Conservation (phyloP, 768 basidiomycete genomes). For the Cyclocybe cylindracea region DNA sequence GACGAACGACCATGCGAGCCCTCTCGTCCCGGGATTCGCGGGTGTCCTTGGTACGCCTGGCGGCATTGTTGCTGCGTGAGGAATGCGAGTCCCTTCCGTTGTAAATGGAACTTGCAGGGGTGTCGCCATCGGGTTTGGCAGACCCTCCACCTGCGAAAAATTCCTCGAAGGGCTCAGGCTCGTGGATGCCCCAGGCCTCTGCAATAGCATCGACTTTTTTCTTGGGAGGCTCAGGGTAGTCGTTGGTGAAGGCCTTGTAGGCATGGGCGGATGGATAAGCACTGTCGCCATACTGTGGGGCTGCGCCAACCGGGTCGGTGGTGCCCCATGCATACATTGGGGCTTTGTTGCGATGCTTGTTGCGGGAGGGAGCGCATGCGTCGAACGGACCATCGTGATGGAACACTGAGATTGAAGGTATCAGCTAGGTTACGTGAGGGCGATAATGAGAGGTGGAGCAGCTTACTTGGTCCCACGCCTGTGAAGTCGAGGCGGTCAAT, state of each 20-base stretch:
- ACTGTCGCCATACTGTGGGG: slow-evolving; percentile 35
- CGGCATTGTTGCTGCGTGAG: slow-evolving; percentile 22
- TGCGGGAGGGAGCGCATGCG: slow-evolving; percentile 88
- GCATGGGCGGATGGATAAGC: slow-evolving; percentile 57
- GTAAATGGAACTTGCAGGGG: slow-evolving; percentile 68
- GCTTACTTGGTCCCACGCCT: slow-evolving; percentile 82
- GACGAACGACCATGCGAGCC: slow-evolving; percentile 43
- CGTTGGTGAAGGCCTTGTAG: slow-evolving; percentile 47
- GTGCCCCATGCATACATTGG: slow-evolving; percentile 80
- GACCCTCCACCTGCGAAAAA: slow-evolving; percentile 82
- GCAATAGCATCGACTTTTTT: slow-evolving; percentile 88
- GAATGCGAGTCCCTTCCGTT: slow-evolving; percentile 57
- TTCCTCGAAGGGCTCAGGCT: slow-evolving; percentile 89
- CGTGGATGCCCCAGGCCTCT: slow-evolving; percentile 92
- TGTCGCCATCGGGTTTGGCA: slow-evolving; percentile 48
- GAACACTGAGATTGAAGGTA: slow-evolving; percentile 57
- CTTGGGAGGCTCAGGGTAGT: slow-evolving; percentile 67
- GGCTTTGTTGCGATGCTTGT: slow-evolving; percentile 75
- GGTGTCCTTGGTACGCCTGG: slow-evolving; percentile 45
- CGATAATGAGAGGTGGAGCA: slow-evolving; percentile 4
- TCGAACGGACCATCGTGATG: slow-evolving; percentile 94
- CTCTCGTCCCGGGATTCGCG: slow-evolving; percentile 34
- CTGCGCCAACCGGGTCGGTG: slow-evolving; percentile 38
- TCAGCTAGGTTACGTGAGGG: slow-evolving; percentile 4
- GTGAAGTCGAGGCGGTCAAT: slow-evolving; percentile 89